Percentiles rank a stretch among this genome's conserved stretches.
phyloP scores from a whole-genome alignment of 768 basidiomycete species.

The Kwoniella sp. region DNA sequence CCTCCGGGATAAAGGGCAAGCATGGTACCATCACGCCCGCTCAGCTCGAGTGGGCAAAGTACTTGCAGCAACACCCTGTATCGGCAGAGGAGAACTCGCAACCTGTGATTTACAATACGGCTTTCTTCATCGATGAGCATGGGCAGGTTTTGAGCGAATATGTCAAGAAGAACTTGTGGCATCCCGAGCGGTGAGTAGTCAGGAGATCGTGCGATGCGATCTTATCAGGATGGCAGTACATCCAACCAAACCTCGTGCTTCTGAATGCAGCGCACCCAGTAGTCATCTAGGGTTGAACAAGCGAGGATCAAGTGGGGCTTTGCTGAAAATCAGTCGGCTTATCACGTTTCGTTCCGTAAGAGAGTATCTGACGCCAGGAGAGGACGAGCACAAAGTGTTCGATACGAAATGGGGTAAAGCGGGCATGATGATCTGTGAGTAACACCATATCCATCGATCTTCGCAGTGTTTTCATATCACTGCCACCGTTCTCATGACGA shows the following conservation, averaged over 20 bases:
- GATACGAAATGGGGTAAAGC: constrained; percentile 44
- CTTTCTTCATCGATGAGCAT: constrained; percentile 43
- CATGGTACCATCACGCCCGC: constrained; percentile 14
- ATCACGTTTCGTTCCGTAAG: constrained; percentile 19
- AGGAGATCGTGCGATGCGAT: no score
- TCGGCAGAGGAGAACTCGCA: constrained; percentile 22
- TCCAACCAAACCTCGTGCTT: no score
- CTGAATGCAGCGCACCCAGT: no score
- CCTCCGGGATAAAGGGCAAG: not conserved
- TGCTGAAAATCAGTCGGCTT: no score
- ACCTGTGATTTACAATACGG: constrained; percentile 39
- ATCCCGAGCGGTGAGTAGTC: constrained; percentile 49
- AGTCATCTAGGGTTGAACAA: no score
- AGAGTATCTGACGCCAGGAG: constrained; percentile 45
- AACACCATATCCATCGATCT: constrained; percentile 57
- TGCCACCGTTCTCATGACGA: not conserved
- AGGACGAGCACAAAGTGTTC: constrained; percentile 40
- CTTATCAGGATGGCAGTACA: no score
- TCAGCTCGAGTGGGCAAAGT: constrained; percentile 35
- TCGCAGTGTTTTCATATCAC: not conserved
- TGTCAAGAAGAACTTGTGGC: constrained; percentile 51
- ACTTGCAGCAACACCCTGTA: constrained; percentile 19
- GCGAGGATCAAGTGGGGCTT: no score
- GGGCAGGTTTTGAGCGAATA: constrained; percentile 42
- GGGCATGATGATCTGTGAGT: constrained; percentile 48